Evolutionary conservation across 1,139 yeast genomes (phyloP), one percentile per base, ranked within the genome.

Genomic region (Suhomyces bribrorum): DNA sequence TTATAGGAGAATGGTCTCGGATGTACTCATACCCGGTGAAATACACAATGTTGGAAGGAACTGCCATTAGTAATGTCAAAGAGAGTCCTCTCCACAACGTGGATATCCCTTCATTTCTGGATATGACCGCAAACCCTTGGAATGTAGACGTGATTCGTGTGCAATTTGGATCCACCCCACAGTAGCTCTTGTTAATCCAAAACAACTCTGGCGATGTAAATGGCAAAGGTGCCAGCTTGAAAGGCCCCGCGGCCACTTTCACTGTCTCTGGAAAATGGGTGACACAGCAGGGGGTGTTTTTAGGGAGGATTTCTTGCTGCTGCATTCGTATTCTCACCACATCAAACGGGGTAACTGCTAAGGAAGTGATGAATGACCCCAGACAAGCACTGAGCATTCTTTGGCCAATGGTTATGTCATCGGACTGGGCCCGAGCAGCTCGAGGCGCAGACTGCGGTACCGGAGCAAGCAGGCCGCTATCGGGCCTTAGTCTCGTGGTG

Each of bases 81-180:
- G 94, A 78, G 25, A 94, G 73, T 0, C 98, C 98, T 35, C 98
- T 68, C 95, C 97, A 92, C 14, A 94, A 68, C 0, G 96, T 83
- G 1, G 73, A 42, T 0, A 79, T 26, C 0, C 98, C 98, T 61
- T 92, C 98, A 31, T 76, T 69, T 23, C 72, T 66, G 2, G 81
- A 72, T 22, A 90, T 88, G 38, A 77, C 75, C 5, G 65, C 52
- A 46, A 90, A 72, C 0, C 96, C 95, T 44, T 86, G 87, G 61
- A 80, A 75, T 0, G 95, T 86, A 5, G 94, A 69, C 7, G 69
- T 69, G 34, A 65, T 69, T 23, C 61, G 52, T 3, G 66, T 52
- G 43, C 75, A 72, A 32, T 53, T 54, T 12, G 61, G 61, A 3
- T 64, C 57, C 2, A 63, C 45, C 26, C 55, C 52, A 44, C 77